These are phyloP conservation scores for Chytriomyces sp. DNA, from an alignment of 192 early-diverging fungal species.

Conservation along the genomic window DNA sequence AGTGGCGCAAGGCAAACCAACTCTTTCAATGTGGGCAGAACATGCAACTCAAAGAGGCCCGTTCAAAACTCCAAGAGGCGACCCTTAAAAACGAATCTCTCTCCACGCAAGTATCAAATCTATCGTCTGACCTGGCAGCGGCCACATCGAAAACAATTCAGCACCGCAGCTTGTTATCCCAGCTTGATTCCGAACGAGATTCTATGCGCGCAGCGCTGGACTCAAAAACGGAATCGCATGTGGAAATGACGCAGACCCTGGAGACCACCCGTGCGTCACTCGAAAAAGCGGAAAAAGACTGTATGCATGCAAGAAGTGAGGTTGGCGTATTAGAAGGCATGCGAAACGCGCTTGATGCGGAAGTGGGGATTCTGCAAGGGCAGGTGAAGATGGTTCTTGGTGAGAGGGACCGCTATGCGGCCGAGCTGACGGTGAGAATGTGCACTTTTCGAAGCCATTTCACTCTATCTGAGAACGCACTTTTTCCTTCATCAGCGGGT, in stretches of 20 bases:
- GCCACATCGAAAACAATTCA: slow-evolving; percentile 26
- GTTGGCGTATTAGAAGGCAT: slow-evolving; percentile 42
- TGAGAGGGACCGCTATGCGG: slow-evolving; percentile 19
- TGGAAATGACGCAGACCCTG: slow-evolving; percentile 39
- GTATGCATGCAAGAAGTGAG: slow-evolving; percentile 32
- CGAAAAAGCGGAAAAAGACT: slow-evolving; percentile 35
- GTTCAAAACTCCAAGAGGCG: slow-evolving; percentile 37
- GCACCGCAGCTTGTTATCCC: slow-evolving; percentile 41
- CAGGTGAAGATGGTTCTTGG: background rate
- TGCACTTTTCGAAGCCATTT: background rate
- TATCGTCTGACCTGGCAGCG: background rate
- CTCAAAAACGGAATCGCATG: slow-evolving; percentile 38
- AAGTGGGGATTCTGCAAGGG: slow-evolving; percentile 22
- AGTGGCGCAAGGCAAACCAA: background rate
- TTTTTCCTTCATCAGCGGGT: background rate
- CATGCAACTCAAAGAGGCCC: slow-evolving; percentile 36
- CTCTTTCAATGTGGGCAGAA: slow-evolving; percentile 11
- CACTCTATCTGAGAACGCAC: background rate
- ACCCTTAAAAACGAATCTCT: slow-evolving; percentile 20
- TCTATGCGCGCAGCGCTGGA: slow-evolving; percentile 44
- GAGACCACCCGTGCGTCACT: slow-evolving; percentile 14
- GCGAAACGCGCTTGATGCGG: slow-evolving; percentile 49
- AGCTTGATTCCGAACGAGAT: slow-evolving; percentile 54
- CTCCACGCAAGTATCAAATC: slow-evolving; percentile 15
- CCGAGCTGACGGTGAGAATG: slow-evolving; percentile 10